These are phyloP conservation scores for Turnera subulata DNA, from an alignment of 345 rosid genomes.

Conservation along the genomic window DNA sequence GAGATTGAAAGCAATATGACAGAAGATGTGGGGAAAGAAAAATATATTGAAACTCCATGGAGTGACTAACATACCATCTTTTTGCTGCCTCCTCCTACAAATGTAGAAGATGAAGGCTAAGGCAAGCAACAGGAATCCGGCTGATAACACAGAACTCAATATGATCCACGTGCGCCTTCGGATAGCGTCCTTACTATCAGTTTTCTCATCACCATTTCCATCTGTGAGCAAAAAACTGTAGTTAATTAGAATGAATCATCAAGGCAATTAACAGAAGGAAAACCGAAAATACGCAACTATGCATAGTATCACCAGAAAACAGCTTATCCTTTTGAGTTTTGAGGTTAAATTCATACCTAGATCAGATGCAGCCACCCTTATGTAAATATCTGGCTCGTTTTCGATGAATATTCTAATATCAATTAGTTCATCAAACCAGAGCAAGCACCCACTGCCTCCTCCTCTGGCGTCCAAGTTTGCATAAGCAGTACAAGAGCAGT, in stretches of 20 bases:
- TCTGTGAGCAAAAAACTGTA: not conserved
- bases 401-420: conserved; percentile 6
- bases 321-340: no score
- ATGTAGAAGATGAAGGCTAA: not conserved
- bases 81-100: not conserved
- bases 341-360: not conserved
- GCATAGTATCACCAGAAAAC: no score
- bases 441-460: conserved; percentile 16
- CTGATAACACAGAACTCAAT: not conserved
- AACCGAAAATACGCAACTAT: no score
- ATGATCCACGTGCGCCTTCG: not conserved
- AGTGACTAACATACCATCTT: not conserved
- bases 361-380: conserved; percentile 4
- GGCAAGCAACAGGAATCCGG: conserved; percentile 5
- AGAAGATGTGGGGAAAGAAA: not conserved
- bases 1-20: no score
- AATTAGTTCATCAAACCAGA: conserved; percentile 9
- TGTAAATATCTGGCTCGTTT: not conserved
- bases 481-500: conserved; percentile 9
- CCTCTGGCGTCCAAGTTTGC: conserved; percentile 4
- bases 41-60: not conserved
- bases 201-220: not conserved
- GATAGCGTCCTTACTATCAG: not conserved
- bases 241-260: not conserved
- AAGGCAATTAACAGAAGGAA: not conserved